Evolutionary conservation across 805 yeast genomes (phyloP), one percentile per base, ranked within the genome.

Genomic region (Yamadazyma takamatsuzukensis): DNA sequence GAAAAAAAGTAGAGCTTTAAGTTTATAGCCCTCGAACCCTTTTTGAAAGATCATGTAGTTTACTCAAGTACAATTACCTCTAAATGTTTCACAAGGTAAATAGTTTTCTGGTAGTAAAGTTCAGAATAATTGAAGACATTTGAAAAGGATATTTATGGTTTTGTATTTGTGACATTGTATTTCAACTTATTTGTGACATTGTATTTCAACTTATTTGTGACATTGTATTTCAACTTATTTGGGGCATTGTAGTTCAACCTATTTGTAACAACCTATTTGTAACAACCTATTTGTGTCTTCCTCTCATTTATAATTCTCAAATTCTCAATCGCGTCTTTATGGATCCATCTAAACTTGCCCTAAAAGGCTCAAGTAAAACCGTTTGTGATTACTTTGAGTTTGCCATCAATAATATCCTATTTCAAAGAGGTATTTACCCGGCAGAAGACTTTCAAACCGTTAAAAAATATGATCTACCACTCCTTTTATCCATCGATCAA

Each of bases 351-450:
- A 70, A 75, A 46, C 51, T 78, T 34, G 78, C 87, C 2, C 56
- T 84, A 27, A 79, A 79, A 46, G 96, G 96, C 9, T 83, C 94
- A 0, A 78, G 94, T 8, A 76, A 78, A 41, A 68, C 76, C 0
- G 86, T 88, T 1, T 74, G 90, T 0, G 96, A 87, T 56, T 87
- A 84, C 58, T 85, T 89, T 48, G 83, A 85, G 47, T 85, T 78
- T 53, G 75, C 90, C 33, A 79, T 89, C 33, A 82, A 86, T 51
- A 76, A 80, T 29, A 84, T 89, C 16, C 70, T 90, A 4, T 89
- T 82, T 54, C 97, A 90, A 54, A 64, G 97, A 32, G 95, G 95
- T 0, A 79, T 89, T 13, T 89, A 89, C 48, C 95, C 96, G 0
- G 70, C 84, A 3, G 94, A 84, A 41, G 95, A 87, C 52, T 89